Base-by-base conservation (phyloP, 2,329 filamentous ascomycete species). In the Leptographium radiaticola region DNA sequence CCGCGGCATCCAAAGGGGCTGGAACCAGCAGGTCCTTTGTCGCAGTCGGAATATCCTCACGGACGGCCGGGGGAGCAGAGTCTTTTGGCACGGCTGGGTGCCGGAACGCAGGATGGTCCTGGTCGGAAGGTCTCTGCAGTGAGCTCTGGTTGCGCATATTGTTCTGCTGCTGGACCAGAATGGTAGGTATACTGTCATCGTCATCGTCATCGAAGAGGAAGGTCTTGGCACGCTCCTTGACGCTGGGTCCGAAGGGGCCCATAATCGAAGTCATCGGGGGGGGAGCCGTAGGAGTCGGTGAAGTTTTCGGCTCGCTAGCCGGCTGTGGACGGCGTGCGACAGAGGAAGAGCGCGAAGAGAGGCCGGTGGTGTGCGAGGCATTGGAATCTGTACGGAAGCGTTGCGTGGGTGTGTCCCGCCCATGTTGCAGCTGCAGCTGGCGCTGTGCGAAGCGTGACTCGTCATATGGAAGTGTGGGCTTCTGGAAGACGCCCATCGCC, bases 361-460 rank as follows among this genome's bases (percentile, higher is more conserved):
- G 65, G 13, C 61, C 63, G 15, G 67, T 68, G 7, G 65, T 62
- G 33, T 66, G 64, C 0, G 73, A 73, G 6, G 65, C 63, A 54
- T 69, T 71, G 0, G 73, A 75, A 30, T 76, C 76, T 4, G 74
- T 62, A 12, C 74, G 71, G 58, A 64, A 64, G 9, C 69, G 68
- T 38, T 67, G 68, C 0, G 71, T 72, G 0, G 84, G 79, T 0
- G 80, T 80, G 54, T 85, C 84, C 31, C 84, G 79, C 33, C 83
- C 86, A 62, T 86, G 80, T 58, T 91, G 86, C 65, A 95, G 79
- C 65, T 89, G 86, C 49, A 87, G 71, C 63, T 95, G 86, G 46
- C 89, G 81, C 63, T 94, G 85, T 6, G 87, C 79, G 62, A 88
- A 96, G 62, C 88, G 86, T 20, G 84, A 81, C 63, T 96, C 90